Conservation (phyloP, 768 basidiomycete genomes). For the Leccinellum rugosiceps region DNA sequence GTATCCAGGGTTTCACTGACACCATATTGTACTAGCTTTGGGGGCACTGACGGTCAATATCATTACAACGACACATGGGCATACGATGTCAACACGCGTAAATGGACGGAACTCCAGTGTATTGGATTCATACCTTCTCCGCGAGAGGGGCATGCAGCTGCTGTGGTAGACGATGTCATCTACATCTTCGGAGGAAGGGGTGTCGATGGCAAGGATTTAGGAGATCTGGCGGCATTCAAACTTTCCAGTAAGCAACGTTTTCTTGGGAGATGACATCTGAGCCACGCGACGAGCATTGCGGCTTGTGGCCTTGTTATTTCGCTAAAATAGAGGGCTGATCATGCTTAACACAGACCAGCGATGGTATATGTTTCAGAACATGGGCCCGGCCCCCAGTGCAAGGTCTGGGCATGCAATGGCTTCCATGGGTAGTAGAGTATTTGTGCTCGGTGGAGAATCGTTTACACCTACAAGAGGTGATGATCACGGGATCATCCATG, state of each 20-base stretch:
- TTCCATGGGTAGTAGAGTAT: constrained; percentile 80
- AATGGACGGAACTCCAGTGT: constrained; percentile 90
- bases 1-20: constrained; percentile 16
- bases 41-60: constrained; percentile 97
- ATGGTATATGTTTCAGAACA: constrained; percentile 99
- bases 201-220: constrained; percentile 93
- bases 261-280: not conserved
- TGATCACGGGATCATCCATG: constrained; percentile 79
- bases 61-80: constrained; percentile 99
- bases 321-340: constrained; percentile 13
- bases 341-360: constrained; percentile 65
- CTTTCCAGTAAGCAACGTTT: constrained; percentile 73
- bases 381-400: constrained; percentile 93
- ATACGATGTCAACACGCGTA: constrained; percentile 75
- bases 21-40: constrained; percentile 61
- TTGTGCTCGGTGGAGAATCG: constrained; percentile 94
- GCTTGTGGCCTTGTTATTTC: not conserved
- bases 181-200: constrained; percentile 98
- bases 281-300: not conserved
- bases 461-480: constrained; percentile 70
- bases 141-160: constrained; percentile 93
- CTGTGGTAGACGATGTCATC: constrained; percentile 94
- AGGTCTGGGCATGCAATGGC: constrained; percentile 99
- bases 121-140: constrained; percentile 97
- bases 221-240: constrained; percentile 95